Evolutionary conservation across 2,329 filamentous ascomycete genomes (phyloP).

Genomic region (Hypoxylon sp.): DNA sequence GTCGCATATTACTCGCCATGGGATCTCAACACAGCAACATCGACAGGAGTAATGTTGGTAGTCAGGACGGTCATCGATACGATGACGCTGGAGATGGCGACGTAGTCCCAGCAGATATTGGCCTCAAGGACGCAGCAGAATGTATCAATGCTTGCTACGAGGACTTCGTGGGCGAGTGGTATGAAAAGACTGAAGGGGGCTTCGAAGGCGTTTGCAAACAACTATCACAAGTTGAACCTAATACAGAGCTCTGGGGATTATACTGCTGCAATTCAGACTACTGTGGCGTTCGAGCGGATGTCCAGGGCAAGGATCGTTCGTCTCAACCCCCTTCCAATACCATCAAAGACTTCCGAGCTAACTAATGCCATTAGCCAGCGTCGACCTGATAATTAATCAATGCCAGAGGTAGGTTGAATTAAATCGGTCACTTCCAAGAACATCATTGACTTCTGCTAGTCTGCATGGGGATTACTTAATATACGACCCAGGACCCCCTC

Average conservation of each 20-base stretch:
- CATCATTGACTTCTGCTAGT: conserved; percentile 39
- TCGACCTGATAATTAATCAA: conserved; percentile 63
- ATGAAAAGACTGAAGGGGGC: conserved; percentile 13
- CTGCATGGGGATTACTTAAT: conserved; percentile 44
- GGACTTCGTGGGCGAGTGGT: conserved; percentile 37
- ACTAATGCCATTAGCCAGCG: conserved; percentile 56
- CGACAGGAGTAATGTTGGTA: not conserved
- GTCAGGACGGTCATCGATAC: conserved; percentile 2
- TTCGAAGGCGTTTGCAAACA: conserved; percentile 43
- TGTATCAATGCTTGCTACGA: conserved; percentile 45
- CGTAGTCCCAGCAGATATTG: conserved; percentile 30
- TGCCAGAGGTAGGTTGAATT: conserved; percentile 60
- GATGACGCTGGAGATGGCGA: not conserved
- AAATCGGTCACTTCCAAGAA: not conserved
- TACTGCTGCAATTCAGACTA: conserved; percentile 65
- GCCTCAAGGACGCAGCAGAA: conserved; percentile 36
- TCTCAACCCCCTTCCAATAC: conserved; percentile 32
- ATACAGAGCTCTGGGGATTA: conserved; percentile 56
- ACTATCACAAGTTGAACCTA: conserved; percentile 41
- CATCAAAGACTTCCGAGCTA: conserved; percentile 14
- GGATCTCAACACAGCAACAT: conserved; percentile 11
- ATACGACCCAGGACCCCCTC: conserved; percentile 44
- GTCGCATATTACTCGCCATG: conserved; percentile 34
- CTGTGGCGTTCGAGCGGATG: conserved; percentile 60
- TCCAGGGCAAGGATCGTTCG: conserved; percentile 59